Conservation (phyloP, 2,329 filamentous ascomycete species). For the Trichophyton mentagrophytes region DNA sequence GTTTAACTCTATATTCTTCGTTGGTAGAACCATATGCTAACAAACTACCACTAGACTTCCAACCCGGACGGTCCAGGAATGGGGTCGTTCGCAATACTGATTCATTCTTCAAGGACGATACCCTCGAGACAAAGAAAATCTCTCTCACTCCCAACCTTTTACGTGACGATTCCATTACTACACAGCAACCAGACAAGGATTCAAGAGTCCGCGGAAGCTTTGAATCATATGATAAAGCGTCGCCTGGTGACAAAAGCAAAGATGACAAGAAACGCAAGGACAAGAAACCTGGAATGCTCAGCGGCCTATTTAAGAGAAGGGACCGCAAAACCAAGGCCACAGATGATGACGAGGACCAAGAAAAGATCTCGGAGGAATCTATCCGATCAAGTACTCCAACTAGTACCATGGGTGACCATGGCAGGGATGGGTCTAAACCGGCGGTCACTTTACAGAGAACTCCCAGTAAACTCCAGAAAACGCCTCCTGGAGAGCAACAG, state of each 20-base stretch:
- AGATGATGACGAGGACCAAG: constrained; percentile 37
- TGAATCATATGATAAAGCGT: constrained; percentile 61
- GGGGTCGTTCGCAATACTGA: constrained; percentile 83
- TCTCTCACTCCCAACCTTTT: constrained; percentile 86
- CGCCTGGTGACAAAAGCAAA: constrained; percentile 50
- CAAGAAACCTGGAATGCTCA: constrained; percentile 60
- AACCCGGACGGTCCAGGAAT: constrained; percentile 53
- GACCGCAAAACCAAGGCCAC: constrained; percentile 45
- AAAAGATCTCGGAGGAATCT: constrained; percentile 51
- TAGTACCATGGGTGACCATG: constrained; percentile 34
- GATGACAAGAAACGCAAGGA: constrained; percentile 65
- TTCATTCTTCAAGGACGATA: constrained; percentile 96
- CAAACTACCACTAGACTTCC: constrained; percentile 1
- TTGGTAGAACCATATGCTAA: neutral
- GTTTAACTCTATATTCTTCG: neutral
- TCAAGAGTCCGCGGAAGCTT: constrained; percentile 45
- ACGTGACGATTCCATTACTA: constrained; percentile 54
- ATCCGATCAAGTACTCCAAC: constrained; percentile 34
- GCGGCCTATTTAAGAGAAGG: constrained; percentile 55
- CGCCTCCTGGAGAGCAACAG: constrained; percentile 42
- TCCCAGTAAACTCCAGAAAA: constrained; percentile 59
- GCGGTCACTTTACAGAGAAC: constrained; percentile 39
- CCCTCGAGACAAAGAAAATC: constrained; percentile 90
- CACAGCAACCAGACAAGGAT: constrained; percentile 25
- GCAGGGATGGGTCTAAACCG: constrained; percentile 28